Percentiles rank a stretch among this genome's conserved stretches.
These are phyloP conservation scores for Cytospora mali DNA, from an alignment of 2,329 filamentous ascomycete species.

Conservation along the genomic window DNA sequence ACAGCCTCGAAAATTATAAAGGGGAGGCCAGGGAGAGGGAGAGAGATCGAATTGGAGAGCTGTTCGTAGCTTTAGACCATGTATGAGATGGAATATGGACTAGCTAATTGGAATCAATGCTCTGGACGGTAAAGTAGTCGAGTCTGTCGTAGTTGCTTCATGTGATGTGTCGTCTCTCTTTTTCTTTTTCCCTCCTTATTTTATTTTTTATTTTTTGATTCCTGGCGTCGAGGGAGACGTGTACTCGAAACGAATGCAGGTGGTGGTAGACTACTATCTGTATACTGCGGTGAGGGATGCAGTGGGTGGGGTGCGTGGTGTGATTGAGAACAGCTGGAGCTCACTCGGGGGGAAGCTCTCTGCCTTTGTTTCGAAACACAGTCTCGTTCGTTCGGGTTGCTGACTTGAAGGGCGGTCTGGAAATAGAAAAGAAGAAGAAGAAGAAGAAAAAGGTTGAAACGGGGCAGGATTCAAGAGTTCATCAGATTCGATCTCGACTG, in stretches of 20 bases:
- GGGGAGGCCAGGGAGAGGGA: not conserved
- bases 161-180: not conserved
- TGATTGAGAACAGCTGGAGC: slow-evolving; percentile 1
- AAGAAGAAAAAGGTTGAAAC: not conserved
- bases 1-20: not conserved
- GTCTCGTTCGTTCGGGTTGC: no score
- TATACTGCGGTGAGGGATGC: not conserved
- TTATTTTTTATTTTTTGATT: not conserved
- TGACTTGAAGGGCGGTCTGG: not conserved
- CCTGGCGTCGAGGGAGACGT: not conserved
- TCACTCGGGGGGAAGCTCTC: not conserved
- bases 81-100: slow-evolving; percentile 12
- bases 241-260: not conserved
- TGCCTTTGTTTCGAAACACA: not conserved
- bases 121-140: no score
- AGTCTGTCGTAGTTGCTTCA: not conserved
- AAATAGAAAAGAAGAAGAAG: not conserved
- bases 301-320: not conserved
- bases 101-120: slow-evolving; percentile 8
- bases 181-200: not conserved
- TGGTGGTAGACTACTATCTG: not conserved
- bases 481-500: not conserved
- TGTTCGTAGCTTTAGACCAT: slow-evolving; percentile 26
- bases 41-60: slow-evolving; percentile 17
- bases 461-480: not conserved